Percentiles rank a stretch among this genome's conserved stretches.
phyloP scores from a whole-genome alignment of 2,329 filamentous ascomycete species.

The Diaporthe vaccinii region DNA sequence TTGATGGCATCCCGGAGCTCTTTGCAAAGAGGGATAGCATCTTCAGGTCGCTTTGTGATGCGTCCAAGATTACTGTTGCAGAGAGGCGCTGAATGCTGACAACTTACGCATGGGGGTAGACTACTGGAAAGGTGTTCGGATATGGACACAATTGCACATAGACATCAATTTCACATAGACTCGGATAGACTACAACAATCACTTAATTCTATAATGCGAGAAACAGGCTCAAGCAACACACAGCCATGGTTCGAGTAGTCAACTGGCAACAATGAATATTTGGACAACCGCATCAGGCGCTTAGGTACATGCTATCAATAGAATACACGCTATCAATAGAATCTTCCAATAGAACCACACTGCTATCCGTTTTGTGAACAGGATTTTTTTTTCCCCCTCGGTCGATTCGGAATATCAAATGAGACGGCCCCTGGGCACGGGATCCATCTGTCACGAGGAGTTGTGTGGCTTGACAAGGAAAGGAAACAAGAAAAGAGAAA shows the following conservation, averaged over 20 bases:
- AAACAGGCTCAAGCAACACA: background rate
- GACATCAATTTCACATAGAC: slow-evolving; percentile 6
- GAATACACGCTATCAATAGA: background rate
- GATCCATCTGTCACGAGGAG: background rate
- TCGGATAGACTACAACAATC: background rate
- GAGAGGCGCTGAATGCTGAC: slow-evolving; percentile 16
- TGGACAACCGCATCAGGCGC: background rate
- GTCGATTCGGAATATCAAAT: background rate
- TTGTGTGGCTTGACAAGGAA: slow-evolving; percentile 1
- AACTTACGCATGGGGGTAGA: background rate
- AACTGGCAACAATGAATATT: background rate
- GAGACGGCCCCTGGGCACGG: background rate
- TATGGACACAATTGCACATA: background rate
- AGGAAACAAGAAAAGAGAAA: background rate
- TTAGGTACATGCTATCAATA: background rate
- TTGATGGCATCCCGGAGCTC: slow-evolving; percentile 28
- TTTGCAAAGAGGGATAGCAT: slow-evolving; percentile 23
- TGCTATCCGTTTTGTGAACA: background rate
- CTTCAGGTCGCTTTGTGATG: slow-evolving; percentile 33
- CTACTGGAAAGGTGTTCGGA: background rate
- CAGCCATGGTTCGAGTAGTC: background rate
- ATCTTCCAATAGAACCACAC: background rate
- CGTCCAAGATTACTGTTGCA: slow-evolving; percentile 29
- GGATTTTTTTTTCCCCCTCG: background rate
- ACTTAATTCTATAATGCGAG: slow-evolving; percentile 29